Evolutionary conservation across 129 eudicot genomes (phyloP).

Genomic region (Arctium lappa): DNA sequence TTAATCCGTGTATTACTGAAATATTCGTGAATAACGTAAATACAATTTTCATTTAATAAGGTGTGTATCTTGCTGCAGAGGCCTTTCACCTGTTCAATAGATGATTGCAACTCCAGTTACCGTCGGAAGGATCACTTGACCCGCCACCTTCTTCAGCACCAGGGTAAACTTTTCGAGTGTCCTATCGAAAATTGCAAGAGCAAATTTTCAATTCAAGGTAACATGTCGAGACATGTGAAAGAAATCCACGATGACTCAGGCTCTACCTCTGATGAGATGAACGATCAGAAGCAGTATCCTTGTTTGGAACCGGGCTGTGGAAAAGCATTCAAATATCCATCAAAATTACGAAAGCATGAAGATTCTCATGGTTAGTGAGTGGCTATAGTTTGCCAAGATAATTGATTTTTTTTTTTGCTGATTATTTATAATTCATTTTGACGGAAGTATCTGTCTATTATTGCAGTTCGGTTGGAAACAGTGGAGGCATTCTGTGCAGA

Average conservation of each 20-base stretch:
- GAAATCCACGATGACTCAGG: constrained; percentile 52
- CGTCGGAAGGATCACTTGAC: constrained; percentile 86
- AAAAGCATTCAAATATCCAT: constrained; percentile 65
- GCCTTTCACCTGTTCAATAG: constrained; percentile 61
- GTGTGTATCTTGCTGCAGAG: constrained; percentile 48
- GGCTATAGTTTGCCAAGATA: not conserved
- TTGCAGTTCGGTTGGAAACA: constrained; percentile 62
- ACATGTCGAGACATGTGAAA: constrained; percentile 64
- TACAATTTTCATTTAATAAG: not conserved
- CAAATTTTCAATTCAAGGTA: constrained; percentile 57
- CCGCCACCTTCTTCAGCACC: constrained; percentile 78
- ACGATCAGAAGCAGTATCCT: constrained; percentile 28
- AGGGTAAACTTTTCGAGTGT: constrained; percentile 75
- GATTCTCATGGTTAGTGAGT: constrained; percentile 63
- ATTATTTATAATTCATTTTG: constrained; percentile 1
- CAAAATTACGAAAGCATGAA: constrained; percentile 58
- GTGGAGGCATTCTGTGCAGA: constrained; percentile 72
- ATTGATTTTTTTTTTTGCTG: not conserved
- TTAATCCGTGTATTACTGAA: not conserved
- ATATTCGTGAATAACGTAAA: not conserved
- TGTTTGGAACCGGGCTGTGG: constrained; percentile 82
- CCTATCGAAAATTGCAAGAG: constrained; percentile 47
- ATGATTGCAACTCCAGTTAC: constrained; percentile 66
- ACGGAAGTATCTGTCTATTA: not conserved
- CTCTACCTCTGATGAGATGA: constrained; percentile 7